Base-by-base conservation (phyloP, 2,329 filamentous ascomycete species). In the Amylocarpus encephaloides region DNA sequence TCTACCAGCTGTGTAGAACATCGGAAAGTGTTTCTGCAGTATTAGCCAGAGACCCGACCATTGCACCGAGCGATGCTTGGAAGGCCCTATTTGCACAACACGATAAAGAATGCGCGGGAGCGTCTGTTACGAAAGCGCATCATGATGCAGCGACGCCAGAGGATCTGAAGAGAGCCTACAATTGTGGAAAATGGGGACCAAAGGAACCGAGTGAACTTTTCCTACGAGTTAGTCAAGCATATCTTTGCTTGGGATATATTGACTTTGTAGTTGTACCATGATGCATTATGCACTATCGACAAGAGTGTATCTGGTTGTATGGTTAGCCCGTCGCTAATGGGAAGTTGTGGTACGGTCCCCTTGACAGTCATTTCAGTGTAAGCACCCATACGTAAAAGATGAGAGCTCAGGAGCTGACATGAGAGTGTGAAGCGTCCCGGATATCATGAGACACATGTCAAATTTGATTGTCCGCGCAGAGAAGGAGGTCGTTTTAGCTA, bases 381-480 rank as follows among this genome's bases (percentile, higher is more conserved):
- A 50, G 47, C 22, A n/a, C 9, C 13, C 42, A 4, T 26, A 47
- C 33, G 32, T 33, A 18, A 26, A 22, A 19, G 35, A 2, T 18
- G 12, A 43, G 12, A n/a, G 3, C 7, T 26, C 22, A 26, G 7
- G 7, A 18, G 16, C 29, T 50, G 32, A 19, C 36, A 26, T 16
- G 29, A 5, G 6, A 61, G 68, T 57, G 18, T 19, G 6, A 44
- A 71, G 72, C 0, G 68, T 86, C 29, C 81, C 82, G 1, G 86
- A 90, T 62, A 78, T 89, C 18, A 79, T 78, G 52, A 75, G 84
- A 0, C 86, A 90, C 64, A 85, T 88, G 69, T 80, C 85, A 1
- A 90, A 91, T 58, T 71, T 88, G 16, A 91, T 92, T 32, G 85
- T 77, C 2, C 74, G 82, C 3, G 87, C 87, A 0, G 75, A 88